Evolutionary conservation across 805 yeast species (phyloP), one percentile per base, ranked within the genome.

Genomic region (Teunomyces kruisii): DNA sequence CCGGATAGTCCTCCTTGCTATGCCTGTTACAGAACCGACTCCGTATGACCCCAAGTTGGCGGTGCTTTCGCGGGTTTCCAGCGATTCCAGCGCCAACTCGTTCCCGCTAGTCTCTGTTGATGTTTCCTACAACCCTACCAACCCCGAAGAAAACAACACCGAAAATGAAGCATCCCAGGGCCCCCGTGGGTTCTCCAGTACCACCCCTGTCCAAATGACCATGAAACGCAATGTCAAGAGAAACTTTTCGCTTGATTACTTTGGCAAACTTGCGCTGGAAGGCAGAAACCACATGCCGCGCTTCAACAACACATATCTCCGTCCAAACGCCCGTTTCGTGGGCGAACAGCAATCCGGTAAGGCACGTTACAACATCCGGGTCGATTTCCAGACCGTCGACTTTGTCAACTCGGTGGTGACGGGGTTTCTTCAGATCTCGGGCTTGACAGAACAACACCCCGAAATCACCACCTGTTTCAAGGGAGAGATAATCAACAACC

Each of bases 271-370:
- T 6, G 24, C 32, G 6, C 35, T 36, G 3, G 27, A 33, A 16
- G 16, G 32, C 4, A 32, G 30, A 3, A 39, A 39, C 42, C n/a
- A 10, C n/a, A 40, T 44, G n/a, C 59, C 60, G 2, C 29, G 32
- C 6, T 58, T 80, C 74, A 9, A 70, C 78, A 42, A 57, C 47
- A 44, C 59, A 3, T 79, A 76, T 44, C 65, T 87, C 14, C 76
- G 78, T 45, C 84, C 90, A 2, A 83, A 86, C 38, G 72, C 87
- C 19, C 65, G 57, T 30, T 87, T 83, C 52, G 58, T 71, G 7
- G 95, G 95, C 2, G 76, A 81, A 16, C 95, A 87, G 56, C 85
- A 81, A 56, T 80, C 88, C 9, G 88, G 86, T 0, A 67, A 77
- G 47, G 74, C 80, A 2, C 76, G 79, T 3, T 85, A 83, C 61